Percentiles rank a stretch among this genome's conserved stretches.
phyloP scores from a whole-genome alignment of 306 rosid species.

The Quercus mongolica region DNA sequence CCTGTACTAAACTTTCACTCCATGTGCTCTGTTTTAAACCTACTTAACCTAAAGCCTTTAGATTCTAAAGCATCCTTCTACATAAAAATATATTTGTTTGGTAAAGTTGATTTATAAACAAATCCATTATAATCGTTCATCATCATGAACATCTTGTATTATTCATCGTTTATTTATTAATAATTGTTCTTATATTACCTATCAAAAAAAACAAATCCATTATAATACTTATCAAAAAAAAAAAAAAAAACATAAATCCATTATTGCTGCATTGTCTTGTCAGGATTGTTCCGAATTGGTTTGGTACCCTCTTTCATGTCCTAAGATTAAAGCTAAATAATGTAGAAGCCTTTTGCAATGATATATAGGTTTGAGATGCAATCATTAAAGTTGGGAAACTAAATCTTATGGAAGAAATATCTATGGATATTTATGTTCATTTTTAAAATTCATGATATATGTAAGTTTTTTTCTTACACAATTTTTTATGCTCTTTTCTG shows the following conservation, averaged over 20 bases:
- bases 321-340: not conserved
- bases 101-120: not conserved
- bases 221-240: too few relatives aligned
- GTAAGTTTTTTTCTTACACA: not conserved
- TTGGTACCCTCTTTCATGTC: not conserved
- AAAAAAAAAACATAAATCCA: too few relatives aligned
- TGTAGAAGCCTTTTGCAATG: not conserved
- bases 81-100: not conserved
- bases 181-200: too few relatives aligned
- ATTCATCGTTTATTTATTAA: too few relatives aligned
- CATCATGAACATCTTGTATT: too few relatives aligned
- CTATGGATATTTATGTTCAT: not conserved
- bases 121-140: not conserved
- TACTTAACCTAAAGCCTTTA: too few relatives aligned
- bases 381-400: not conserved
- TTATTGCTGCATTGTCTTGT: not conserved
- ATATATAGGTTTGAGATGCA: not conserved
- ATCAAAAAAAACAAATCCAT: not conserved
- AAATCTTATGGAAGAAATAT: not conserved
- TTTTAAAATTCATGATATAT: not conserved
- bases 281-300: not conserved
- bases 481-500: not conserved
- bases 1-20: too few relatives aligned
- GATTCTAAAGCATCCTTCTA: not conserved
- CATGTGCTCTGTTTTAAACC: too few relatives aligned